Conservation (phyloP, 2,329 filamentous ascomycete species). For the Fusarium caatingaense region DNA sequence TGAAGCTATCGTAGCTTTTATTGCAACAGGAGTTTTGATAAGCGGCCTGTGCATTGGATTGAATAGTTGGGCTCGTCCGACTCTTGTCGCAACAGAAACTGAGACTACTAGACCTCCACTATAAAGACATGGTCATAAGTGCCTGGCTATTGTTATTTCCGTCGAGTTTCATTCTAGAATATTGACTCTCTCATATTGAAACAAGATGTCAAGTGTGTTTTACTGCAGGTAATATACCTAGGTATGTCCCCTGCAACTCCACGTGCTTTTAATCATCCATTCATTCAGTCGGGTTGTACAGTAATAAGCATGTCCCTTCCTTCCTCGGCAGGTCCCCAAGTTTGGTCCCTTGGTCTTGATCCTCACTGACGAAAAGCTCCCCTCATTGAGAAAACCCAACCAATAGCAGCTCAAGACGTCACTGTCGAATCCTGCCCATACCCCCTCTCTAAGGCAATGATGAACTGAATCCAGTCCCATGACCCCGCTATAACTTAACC, state of each 20-base stretch:
- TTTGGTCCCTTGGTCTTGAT: conserved; percentile 2
- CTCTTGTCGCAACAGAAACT: not conserved
- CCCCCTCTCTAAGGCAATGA: conserved; percentile 30
- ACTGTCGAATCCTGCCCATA: conserved; percentile 23
- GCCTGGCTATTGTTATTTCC: not conserved
- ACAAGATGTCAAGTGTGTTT: not conserved
- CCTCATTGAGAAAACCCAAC: not conserved
- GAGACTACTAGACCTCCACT: not conserved
- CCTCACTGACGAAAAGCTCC: conserved; percentile 2
- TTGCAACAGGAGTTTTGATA: not conserved
- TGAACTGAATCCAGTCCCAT: conserved; percentile 27
- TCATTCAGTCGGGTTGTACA: not conserved
- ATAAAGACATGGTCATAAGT: not conserved
- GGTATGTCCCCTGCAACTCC: not conserved
- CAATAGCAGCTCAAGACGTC: conserved; percentile 36
- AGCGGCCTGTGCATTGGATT: not conserved
- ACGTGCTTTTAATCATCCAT: conserved; percentile 24
- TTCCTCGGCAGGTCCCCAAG: conserved; percentile 20
- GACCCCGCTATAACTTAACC: conserved; percentile 42
- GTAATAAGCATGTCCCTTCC: conserved; percentile 10
- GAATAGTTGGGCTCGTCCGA: not conserved
- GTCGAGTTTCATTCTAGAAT: not conserved
- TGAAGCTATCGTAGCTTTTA: conserved; percentile 5
- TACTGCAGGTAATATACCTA: not conserved
- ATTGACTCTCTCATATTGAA: not conserved